Evolutionary conservation across 331 rosid species (phyloP), one percentile per base, ranked within the genome.

Genomic region (Prunus yedoensis): DNA sequence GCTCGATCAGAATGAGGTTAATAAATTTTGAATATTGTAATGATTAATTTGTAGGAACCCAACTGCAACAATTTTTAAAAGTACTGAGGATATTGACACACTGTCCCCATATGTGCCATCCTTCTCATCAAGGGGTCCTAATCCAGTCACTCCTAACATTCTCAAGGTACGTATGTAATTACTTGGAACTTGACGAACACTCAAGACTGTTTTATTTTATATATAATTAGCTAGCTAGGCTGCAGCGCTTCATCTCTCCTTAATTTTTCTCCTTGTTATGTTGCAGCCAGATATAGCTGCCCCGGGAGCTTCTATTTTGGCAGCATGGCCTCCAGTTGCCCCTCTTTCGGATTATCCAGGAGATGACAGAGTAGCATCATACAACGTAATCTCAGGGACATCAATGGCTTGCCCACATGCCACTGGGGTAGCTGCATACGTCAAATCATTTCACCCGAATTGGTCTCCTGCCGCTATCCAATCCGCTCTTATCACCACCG

Each of bases 81-180:
- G 85, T 51, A 45, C 27, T 10, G 75, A 70, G 75, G 66, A 3
- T 3, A 66, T 41, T n/a, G 86, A 89, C 59, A 54, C 69, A 30
- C 27, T 52, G 41, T 81, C 88, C 58, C 89, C 89, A 50, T 35
- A 20, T 35, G 79, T 86, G 8, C 80, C 75, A 63, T 52, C 82
- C 21, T 84, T 82, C 73, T 84, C 90, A 21, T 78, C 90, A 64
- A 86, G 90, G 62, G 92, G 90, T 70, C 92, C 88, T 51, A 86
- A 75, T 75, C 50, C 32, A 23, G 30, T 27, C 50, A 78, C 88
- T 50, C 69, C 50, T 2, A 83, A 80, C 76, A 54, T 88, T 70
- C 90, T 86, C 74, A 83, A 82, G 87, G 92, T 86, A 69, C 3
- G 56, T 20, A n/a, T 16, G 9, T 35, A 35, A 35, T 35, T 35